Evolutionary conservation across 2,329 filamentous ascomycete species (phyloP).

Genomic region (Diaporthe amygdali): DNA sequence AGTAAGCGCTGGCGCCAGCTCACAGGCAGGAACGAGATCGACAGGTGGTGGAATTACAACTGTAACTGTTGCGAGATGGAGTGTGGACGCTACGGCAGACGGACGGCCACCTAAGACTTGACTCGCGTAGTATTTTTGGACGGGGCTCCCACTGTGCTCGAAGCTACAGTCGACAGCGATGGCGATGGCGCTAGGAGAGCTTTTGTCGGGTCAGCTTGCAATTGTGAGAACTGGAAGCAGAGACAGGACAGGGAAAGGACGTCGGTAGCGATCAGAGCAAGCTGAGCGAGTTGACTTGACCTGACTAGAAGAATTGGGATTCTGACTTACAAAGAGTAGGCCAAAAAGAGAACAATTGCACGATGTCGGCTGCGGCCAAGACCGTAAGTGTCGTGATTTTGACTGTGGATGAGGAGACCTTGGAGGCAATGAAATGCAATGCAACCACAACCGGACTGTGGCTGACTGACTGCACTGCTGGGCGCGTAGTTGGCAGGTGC

Average conservation of each 20-base stretch:
- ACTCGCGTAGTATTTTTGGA: conserved; percentile 1
- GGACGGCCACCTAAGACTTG: background rate
- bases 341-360: background rate
- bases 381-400: conserved; percentile 17
- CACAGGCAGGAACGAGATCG: background rate
- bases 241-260: background rate
- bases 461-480: background rate
- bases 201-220: background rate
- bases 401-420: conserved; percentile 3
- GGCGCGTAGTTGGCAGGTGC: too few species aligned
- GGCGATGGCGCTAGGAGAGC: too few species aligned
- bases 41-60: background rate
- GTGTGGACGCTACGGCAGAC: background rate
- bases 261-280: background rate
- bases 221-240: background rate
- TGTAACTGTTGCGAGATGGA: background rate
- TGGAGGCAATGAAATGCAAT: background rate
- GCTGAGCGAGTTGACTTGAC: too few species aligned
- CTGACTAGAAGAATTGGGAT: too few species aligned
- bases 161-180: background rate
- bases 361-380: conserved; percentile 12
- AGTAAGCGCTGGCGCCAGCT: background rate
- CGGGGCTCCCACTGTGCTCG: background rate
- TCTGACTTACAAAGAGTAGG: background rate
- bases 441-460: too few species aligned